These are phyloP conservation scores for Gossypium turneri DNA, from an alignment of 345 rosid genomes.

Conservation along the genomic window DNA sequence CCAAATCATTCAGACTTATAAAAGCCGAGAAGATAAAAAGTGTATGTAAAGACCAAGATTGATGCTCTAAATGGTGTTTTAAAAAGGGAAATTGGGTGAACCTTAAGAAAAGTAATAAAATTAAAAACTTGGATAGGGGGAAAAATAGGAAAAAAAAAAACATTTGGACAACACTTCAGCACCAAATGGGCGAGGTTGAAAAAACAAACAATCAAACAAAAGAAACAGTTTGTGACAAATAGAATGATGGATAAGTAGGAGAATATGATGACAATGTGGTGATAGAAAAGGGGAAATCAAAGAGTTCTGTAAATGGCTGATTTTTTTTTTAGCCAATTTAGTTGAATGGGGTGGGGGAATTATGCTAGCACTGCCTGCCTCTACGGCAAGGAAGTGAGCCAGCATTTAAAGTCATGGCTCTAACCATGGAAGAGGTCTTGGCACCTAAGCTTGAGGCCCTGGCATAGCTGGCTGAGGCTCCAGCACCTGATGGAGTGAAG, in stretches of 20 bases:
- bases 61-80: slow-evolving; percentile 21
- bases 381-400: slow-evolving; percentile 73
- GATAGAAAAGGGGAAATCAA: slow-evolving; percentile 43
- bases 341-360: not conserved
- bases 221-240: slow-evolving; percentile 16
- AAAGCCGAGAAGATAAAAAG: slow-evolving; percentile 17
- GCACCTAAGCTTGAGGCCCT: slow-evolving; percentile 91
- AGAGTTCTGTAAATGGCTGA: slow-evolving; percentile 26
- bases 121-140: too few relatives aligned
- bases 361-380: slow-evolving; percentile 40
- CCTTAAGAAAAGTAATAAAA: too few relatives aligned
- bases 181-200: slow-evolving; percentile 84
- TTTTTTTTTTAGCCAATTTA: slow-evolving; percentile 20
- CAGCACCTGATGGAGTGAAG: slow-evolving; percentile 86
- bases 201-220: not conserved
- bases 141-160: not conserved
- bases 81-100: not conserved
- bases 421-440: slow-evolving; percentile 75
- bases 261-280: slow-evolving; percentile 32
- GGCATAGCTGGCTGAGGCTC: slow-evolving; percentile 77
- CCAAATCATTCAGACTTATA: slow-evolving; percentile 30
- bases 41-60: slow-evolving; percentile 20
- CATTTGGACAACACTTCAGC: slow-evolving; percentile 68
- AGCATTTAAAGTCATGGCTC: slow-evolving; percentile 66
- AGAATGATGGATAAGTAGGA: slow-evolving; percentile 7